Evolutionary conservation across 73 alveolate genomes (phyloP).

Genomic region (Tetrahymena elliotti): DNA sequence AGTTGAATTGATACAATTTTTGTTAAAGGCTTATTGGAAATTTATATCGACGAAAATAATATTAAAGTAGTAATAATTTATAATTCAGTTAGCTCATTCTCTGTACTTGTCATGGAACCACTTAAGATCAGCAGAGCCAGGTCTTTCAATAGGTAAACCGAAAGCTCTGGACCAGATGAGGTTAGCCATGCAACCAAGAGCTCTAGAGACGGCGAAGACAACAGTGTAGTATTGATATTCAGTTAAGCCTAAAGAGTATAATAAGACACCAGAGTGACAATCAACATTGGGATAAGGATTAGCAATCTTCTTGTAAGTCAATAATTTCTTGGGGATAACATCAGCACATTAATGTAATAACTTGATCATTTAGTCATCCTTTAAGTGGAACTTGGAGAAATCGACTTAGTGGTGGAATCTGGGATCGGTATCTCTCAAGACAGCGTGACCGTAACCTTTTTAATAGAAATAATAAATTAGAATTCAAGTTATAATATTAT

Average conservation of each 20-base stretch:
- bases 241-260: conserved; percentile 64
- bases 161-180: conserved; percentile 72
- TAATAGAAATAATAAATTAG: neutral
- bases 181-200: conserved; percentile 68
- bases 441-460: conserved; percentile 82
- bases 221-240: conserved; percentile 68
- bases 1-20: neutral
- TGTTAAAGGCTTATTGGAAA: neutral
- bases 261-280: conserved; percentile 70
- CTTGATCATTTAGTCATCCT: conserved; percentile 46
- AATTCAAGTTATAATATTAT: too few relatives aligned
- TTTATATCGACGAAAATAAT: neutral
- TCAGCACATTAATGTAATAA: conserved; percentile 57
- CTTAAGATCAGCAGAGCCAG: conserved; percentile 46
- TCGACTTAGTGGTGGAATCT: conserved; percentile 56
- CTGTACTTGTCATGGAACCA: conserved; percentile 39
- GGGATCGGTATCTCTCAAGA: conserved; percentile 75
- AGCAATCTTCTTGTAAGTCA: conserved; percentile 49
- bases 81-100: conserved; percentile 2
- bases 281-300: conserved; percentile 85
- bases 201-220: conserved; percentile 69
- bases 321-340: conserved; percentile 62
- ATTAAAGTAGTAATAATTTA: neutral
- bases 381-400: conserved; percentile 53
- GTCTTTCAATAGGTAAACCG: conserved; percentile 77